Evolutionary conservation across 2,329 filamentous ascomycete genomes (phyloP), one percentile per base, ranked within the genome.

Genomic region (Apiospora arundinis): DNA sequence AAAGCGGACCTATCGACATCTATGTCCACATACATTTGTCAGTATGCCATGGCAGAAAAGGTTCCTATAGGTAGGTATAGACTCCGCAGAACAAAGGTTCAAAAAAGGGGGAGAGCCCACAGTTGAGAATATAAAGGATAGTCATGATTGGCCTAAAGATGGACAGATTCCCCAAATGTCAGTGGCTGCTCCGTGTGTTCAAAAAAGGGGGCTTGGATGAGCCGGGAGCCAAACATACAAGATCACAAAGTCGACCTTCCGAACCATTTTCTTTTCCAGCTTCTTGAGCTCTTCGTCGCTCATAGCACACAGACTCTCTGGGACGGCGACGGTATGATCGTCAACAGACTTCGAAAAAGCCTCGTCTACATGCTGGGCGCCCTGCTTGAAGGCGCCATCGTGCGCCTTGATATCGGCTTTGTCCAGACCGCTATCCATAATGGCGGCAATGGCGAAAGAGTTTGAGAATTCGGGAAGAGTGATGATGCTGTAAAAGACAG

Each of bases 91-190:
- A n/a, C n/a, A n/a, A n/a, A n/a, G n/a, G n/a, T n/a, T n/a, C n/a
- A n/a, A n/a, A n/a, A n/a, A n/a, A n/a, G n/a, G n/a, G n/a, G n/a
- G 2, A 25, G 5, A 46, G 9, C 65, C 18, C 2, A 67, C 83
- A 83, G 74, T 83, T 83, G 37, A 83, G 73, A 32, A 83, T 83
- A 73, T 83, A 83, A 8, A 83, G 68, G 37, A 83, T 79, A 0
- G 78, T 76, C 67, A 67, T 67, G 5, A 44, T 28, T 5, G 65
- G 65, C 23, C 65, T 67, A 6, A 8, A 18, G 12, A 3, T 37
- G 23, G 8, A 37, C 25, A 12, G 4, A 7, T 6, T 44, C 14
- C 37, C n/a, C n/a, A 44, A 2, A 4, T 8, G 2, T 46, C 37
- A 46, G 25, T 18, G 3, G 2, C 21, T 21, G 7, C 16, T 18